Conservation (phyloP, 2,329 filamentous ascomycete genomes). For the Tolypocladium ovalisporum region DNA sequence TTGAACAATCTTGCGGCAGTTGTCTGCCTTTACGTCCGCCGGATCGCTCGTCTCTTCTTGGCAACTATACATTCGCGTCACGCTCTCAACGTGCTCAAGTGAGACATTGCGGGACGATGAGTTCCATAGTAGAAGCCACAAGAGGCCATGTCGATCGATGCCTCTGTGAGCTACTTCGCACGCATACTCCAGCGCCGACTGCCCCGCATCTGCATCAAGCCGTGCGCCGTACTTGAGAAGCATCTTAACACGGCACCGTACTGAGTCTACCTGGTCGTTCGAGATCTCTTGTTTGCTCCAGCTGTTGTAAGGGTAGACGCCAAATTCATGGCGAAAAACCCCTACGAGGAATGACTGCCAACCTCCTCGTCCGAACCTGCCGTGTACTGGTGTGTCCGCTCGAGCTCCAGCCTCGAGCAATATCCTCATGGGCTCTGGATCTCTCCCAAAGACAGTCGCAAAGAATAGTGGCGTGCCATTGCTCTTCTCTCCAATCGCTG, state of each 20-base stretch:
- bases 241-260: not conserved
- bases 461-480: not conserved
- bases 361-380: not conserved
- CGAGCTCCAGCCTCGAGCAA: not conserved
- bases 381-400: not conserved
- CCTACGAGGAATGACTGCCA: not conserved
- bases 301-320: not conserved
- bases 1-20: not conserved
- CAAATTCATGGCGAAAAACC: not conserved
- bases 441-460: not conserved
- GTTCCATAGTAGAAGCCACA: not conserved
- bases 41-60: no score
- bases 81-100: not conserved
- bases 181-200: not conserved
- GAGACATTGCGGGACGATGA: not conserved
- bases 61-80: not conserved
- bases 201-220: not conserved
- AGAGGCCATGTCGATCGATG: not conserved
- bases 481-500: not conserved
- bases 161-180: not conserved
- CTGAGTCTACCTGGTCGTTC: accelerated
- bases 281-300: not conserved
- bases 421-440: not conserved
- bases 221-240: not conserved
- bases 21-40: not conserved